Percentiles rank a stretch among this genome's conserved stretches.
phyloP scores from a whole-genome alignment of 2,329 filamentous ascomycete species.

The Dactylonectria estremocensis region DNA sequence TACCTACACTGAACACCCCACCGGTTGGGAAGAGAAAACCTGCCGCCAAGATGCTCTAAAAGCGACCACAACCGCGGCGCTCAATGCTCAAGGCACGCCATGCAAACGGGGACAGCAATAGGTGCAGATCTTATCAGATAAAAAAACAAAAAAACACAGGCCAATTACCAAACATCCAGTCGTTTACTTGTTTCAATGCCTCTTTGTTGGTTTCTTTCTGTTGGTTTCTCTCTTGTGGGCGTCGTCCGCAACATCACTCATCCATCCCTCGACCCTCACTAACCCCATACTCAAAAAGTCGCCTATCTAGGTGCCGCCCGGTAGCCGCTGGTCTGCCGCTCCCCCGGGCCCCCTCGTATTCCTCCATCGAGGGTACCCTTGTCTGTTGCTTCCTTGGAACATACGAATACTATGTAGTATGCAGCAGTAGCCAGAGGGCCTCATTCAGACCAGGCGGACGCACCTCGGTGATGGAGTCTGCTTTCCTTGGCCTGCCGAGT shows the following conservation, averaged over 20 bases:
- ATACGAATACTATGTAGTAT: too few relatives aligned
- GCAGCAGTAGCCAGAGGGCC: conserved; percentile 21
- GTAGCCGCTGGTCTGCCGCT: conserved; percentile 24
- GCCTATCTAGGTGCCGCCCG: conserved; percentile 23
- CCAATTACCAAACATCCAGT: conserved; percentile 3
- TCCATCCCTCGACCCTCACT: neutral
- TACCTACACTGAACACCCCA: neutral
- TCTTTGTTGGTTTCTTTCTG: conserved; percentile 11
- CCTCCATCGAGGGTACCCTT: conserved; percentile 28
- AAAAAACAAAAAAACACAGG: conserved; percentile 10
- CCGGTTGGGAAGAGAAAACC: conserved; percentile 1
- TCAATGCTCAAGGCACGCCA: neutral
- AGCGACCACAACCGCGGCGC: conserved; percentile 4
- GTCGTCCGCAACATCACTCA: neutral
- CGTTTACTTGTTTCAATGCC: conserved; percentile 14
- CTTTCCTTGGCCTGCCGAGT: neutral
- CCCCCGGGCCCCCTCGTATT: conserved; percentile 33
- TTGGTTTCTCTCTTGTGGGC: neutral
- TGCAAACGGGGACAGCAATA: conserved; percentile 4
- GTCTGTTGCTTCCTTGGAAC: conserved; percentile 9
- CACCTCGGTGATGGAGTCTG: conserved; percentile 19
- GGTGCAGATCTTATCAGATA: conserved; percentile 15
- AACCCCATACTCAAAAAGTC: conserved; percentile 25
- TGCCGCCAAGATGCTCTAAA: conserved; percentile 8
- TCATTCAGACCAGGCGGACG: conserved; percentile 20